Base-by-base conservation (phyloP, 2,329 filamentous ascomycete species). In the Pseudogymnoascus sp. region DNA sequence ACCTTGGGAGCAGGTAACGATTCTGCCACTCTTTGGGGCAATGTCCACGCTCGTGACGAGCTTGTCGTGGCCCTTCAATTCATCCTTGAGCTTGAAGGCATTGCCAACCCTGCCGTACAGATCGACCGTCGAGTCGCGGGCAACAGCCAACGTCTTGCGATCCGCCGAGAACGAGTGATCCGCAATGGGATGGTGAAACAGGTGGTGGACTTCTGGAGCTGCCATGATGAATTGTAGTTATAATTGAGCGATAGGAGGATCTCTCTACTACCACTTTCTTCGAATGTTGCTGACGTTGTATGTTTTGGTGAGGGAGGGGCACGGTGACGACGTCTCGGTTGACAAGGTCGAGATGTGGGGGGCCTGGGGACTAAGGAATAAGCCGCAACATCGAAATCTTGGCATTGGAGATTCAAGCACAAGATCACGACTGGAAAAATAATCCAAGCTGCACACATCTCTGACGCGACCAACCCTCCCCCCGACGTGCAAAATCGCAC, bases 151-250 rank as follows among this genome's bases (percentile, higher is more conserved):
- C 28, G 89, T 93, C 76, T 87, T 81, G 75, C 88, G 90, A 79
- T 99, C 95, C 67, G 92, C 87, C 69, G 93, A 96, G 85, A 99
- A 99, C 65, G 93, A 97, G 79, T 99, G 95, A 81, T 99, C 95
- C 70, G 92, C 91, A 74, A 99, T 97, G 67, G 93, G 92, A 71
- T 89, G 87, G 80, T 98, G 92, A 81, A 99, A 99, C 69, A 99
- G 89, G 74, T 98, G 93, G 79, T 98, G 92, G 65, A 96, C 90
- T 83, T 98, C 91, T 69, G 93, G 91, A 66, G 88, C 77, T 63
- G 90, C 82, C 93, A 98, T 98, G 66, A 62, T 83, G 76, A 68
- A 63, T 62, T 51, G 16, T 62, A 61, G 62, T 37, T 65, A 62
- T 64, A 64, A 64, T 79, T 60, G 57, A 36, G 57, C 82, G 88